Evolutionary conservation across 352 stramenopile species (phyloP).

Genomic region (Elongisporangium undulatum): DNA sequence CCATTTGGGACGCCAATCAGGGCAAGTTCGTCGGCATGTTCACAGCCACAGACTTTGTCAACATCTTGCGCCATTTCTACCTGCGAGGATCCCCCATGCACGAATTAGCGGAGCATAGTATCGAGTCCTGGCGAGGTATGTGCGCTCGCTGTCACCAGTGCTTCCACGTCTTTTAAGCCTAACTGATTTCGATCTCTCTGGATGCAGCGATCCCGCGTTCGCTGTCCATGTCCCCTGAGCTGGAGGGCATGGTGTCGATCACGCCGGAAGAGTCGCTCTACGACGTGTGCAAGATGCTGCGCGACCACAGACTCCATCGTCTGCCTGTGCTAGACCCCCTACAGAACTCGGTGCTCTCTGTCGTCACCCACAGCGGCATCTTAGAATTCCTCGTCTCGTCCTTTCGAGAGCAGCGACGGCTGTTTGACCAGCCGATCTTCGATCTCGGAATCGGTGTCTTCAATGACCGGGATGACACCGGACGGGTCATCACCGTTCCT

Average conservation of each 20-base stretch:
- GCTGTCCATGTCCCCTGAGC: constrained; percentile 58
- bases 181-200: constrained; percentile 22
- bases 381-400: constrained; percentile 95
- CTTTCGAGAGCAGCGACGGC: constrained; percentile 94
- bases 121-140: constrained; percentile 78
- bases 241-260: constrained; percentile 71
- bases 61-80: constrained; percentile 95
- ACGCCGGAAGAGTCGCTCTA: constrained; percentile 89
- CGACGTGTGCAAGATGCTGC: constrained; percentile 88
- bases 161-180: not conserved
- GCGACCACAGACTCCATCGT: constrained; percentile 87
- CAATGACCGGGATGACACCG: constrained; percentile 31
- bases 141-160: not conserved
- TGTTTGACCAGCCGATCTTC: constrained; percentile 97
- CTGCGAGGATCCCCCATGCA: constrained; percentile 89
- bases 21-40: constrained; percentile 97
- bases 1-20: constrained; percentile 94
- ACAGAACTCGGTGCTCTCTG: constrained; percentile 92
- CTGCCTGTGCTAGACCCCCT: constrained; percentile 92
- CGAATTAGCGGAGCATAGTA: constrained; percentile 81
- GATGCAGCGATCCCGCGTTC: constrained; percentile 81
- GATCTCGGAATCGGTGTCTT: constrained; percentile 96
- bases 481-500: constrained; percentile 85
- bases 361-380: constrained; percentile 92
- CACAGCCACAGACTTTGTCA: constrained; percentile 98